phyloP scores from a whole-genome alignment of 352 stramenopile species.

The Peronospora destructor region DNA sequence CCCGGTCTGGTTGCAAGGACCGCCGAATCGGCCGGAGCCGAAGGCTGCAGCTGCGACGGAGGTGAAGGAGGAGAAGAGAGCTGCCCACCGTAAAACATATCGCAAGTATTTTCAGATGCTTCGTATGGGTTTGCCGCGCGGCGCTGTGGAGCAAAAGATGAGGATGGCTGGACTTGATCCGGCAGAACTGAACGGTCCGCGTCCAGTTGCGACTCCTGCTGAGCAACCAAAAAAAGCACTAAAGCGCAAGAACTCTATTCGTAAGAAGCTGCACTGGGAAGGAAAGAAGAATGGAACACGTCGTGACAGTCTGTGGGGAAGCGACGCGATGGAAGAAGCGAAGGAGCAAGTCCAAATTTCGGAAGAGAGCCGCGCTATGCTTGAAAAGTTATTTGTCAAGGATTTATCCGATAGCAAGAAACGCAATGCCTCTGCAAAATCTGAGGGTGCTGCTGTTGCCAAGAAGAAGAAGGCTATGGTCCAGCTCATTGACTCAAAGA shows the following conservation, averaged over 20 bases:
- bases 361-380: slow-evolving; percentile 53
- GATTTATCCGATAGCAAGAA: slow-evolving; percentile 50
- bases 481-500: slow-evolving; percentile 83
- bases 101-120: slow-evolving; percentile 84
- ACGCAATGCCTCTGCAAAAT: slow-evolving; percentile 24
- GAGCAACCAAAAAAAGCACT: slow-evolving; percentile 28
- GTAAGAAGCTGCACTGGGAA: slow-evolving; percentile 85
- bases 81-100: slow-evolving; percentile 61
- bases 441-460: slow-evolving; percentile 19
- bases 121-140: slow-evolving; percentile 59
- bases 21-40: slow-evolving; percentile 31
- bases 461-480: slow-evolving; percentile 68
- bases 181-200: slow-evolving; percentile 56
- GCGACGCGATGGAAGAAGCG: slow-evolving; percentile 35
- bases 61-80: slow-evolving; percentile 45
- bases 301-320: slow-evolving; percentile 65
- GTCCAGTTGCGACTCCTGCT: slow-evolving; percentile 14
- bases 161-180: slow-evolving; percentile 62
- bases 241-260: slow-evolving; percentile 67
- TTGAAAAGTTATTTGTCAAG: slow-evolving; percentile 82
- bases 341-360: slow-evolving; percentile 52
- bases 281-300: slow-evolving; percentile 41
- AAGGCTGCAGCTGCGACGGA: slow-evolving; percentile 16
- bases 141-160: slow-evolving; percentile 85
- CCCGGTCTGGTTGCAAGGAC: slow-evolving; percentile 50